Evolutionary conservation across 352 stramenopile species (phyloP).

Genomic region (Labyrinthula sp.): DNA sequence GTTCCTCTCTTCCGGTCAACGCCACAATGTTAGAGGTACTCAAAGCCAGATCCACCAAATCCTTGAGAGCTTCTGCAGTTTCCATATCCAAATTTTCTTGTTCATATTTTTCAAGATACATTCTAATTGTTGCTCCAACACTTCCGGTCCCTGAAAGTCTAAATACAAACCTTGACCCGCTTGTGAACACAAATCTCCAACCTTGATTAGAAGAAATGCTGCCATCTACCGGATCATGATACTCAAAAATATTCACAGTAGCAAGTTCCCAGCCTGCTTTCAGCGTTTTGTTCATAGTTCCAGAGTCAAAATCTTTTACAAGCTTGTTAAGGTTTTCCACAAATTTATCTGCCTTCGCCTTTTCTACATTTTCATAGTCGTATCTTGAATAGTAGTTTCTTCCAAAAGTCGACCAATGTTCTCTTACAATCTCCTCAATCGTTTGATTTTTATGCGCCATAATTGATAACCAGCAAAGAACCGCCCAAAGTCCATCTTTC

Average conservation of each 20-base stretch:
- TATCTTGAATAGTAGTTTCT: conserved; percentile 97
- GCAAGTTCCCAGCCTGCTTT: conserved; percentile 36
- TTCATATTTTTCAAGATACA: conserved; percentile 99
- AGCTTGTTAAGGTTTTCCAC: conserved; percentile 54
- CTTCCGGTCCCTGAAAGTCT: conserved; percentile 88
- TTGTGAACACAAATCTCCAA: conserved; percentile 77
- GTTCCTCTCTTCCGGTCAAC: conserved; percentile 67
- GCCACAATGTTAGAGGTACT: conserved; percentile 68
- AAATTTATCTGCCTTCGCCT: conserved; percentile 44
- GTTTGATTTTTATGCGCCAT: conserved; percentile 47
- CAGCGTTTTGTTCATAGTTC: background rate
- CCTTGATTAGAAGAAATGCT: conserved; percentile 82
- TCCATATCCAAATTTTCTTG: conserved; percentile 53
- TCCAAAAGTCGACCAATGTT: conserved; percentile 86
- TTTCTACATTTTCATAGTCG: conserved; percentile 94
- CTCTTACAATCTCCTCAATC: conserved; percentile 81
- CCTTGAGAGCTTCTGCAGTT: conserved; percentile 48
- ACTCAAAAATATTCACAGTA: conserved; percentile 83
- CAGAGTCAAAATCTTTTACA: conserved; percentile 19
- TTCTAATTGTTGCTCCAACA: conserved; percentile 80
- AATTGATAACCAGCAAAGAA: conserved; percentile 94
- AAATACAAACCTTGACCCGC: conserved; percentile 84
- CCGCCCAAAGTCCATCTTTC: conserved; percentile 97
- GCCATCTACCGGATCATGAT: conserved; percentile 90
- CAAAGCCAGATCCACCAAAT: conserved; percentile 71